Evolutionary conservation across 495 filamentous ascomycete genomes (phyloP).

Genomic region (Xylaria palmicola): DNA sequence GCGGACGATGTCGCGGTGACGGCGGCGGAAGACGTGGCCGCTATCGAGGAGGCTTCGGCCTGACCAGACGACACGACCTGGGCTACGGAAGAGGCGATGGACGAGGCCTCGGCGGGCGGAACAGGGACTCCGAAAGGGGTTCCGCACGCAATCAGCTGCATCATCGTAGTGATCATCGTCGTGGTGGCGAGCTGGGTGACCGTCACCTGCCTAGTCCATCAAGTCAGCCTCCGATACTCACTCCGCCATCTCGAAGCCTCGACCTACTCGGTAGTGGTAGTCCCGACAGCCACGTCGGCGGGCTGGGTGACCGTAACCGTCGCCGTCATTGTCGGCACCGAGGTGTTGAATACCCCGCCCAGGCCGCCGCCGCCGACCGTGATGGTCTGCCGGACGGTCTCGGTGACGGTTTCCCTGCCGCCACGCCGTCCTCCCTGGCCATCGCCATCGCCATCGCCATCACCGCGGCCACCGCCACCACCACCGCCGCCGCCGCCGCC

Average conservation of each 20-base stretch:
- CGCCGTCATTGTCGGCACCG: constrained; percentile 39
- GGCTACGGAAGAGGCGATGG: constrained; percentile 27
- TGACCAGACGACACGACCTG: constrained; percentile 15
- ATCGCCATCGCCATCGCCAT: constrained; percentile 11
- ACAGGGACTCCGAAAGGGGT: constrained; percentile 13
- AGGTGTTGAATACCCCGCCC: constrained; percentile 22
- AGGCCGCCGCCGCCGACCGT: constrained; percentile 20
- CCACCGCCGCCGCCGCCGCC: constrained; percentile 10
- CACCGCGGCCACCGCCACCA: constrained; percentile 11
- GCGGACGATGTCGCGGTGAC: constrained; percentile 1
- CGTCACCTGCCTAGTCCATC: constrained; percentile 1
- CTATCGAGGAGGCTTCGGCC: constrained; percentile 3
- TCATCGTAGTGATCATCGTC: constrained; percentile 30
- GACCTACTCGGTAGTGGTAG: neutral
- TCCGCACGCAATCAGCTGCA: constrained; percentile 28
- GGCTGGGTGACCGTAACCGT: constrained; percentile 11
- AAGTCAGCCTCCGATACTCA: neutral
- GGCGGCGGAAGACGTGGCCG: constrained; percentile 4
- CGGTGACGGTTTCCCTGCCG: constrained; percentile 35
- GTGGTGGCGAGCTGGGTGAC: constrained; percentile 25
- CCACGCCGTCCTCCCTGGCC: constrained; percentile 1
- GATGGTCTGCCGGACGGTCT: constrained; percentile 35
- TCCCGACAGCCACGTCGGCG: neutral
- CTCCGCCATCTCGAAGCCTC: neutral
- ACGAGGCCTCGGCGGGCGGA: constrained; percentile 16